phyloP scores from a whole-genome alignment of 306 rosid species.

The Medicago truncatula region DNA sequence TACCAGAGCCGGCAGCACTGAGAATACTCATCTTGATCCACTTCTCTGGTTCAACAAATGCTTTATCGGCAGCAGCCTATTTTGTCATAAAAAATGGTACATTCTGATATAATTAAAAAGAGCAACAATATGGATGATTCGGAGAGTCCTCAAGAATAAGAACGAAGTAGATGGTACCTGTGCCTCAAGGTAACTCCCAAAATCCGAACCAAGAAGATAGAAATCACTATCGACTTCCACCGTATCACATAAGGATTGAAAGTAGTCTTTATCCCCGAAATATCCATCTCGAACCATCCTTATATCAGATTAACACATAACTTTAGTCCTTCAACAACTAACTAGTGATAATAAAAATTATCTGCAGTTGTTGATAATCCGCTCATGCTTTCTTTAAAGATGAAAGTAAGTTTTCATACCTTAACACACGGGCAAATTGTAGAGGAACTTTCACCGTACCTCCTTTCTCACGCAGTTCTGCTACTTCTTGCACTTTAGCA shows the following conservation, averaged over 20 bases:
- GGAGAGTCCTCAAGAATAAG: conserved; percentile 17
- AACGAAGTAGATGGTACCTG: conserved; percentile 56
- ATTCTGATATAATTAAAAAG: conserved; percentile 12
- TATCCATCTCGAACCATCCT: conserved; percentile 81
- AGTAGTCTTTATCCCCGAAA: conserved; percentile 67
- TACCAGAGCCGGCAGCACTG: conserved; percentile 70
- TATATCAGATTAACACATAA: conserved; percentile 30
- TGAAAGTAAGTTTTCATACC: conserved; percentile 44
- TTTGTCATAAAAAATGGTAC: conserved; percentile 22
- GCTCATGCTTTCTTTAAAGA: conserved; percentile 23
- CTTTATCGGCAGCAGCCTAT: conserved; percentile 77
- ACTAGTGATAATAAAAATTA: conserved; percentile 1
- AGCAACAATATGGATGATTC: neutral
- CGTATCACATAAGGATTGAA: conserved; percentile 64
- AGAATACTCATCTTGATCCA: conserved; percentile 80
- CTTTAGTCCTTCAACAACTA: conserved; percentile 17
- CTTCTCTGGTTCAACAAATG: conserved; percentile 62
- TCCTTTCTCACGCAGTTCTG: conserved; percentile 59
- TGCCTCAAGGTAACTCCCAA: conserved; percentile 73
- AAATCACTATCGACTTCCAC: conserved; percentile 64
- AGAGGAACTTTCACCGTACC: conserved; percentile 50
- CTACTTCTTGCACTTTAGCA: conserved; percentile 67
- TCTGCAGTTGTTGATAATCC: neutral
- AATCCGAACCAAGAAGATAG: conserved; percentile 71
- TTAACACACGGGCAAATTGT: conserved; percentile 67